Evolutionary conservation across 176 grass and related monocot species (phyloP).

Genomic region (Musa schizocarpa): DNA sequence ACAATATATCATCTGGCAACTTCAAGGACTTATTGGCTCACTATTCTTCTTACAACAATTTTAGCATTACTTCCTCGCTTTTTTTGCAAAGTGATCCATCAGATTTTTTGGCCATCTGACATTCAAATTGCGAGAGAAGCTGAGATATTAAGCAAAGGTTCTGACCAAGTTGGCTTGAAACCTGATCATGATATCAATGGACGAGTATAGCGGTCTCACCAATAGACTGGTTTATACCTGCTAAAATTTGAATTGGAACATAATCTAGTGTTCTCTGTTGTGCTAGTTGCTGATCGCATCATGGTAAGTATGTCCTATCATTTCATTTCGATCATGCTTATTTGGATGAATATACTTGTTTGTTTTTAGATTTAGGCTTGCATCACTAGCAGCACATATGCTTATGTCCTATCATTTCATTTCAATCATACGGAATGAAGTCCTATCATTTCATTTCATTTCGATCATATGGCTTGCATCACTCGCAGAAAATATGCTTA

Average conservation of each 20-base stretch:
- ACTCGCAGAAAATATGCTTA: no score
- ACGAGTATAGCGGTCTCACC: background rate
- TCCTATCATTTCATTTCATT: no score
- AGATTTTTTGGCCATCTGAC: constrained; percentile 98
- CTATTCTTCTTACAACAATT: constrained; percentile 83
- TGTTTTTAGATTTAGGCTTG: background rate
- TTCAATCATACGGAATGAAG: no score
- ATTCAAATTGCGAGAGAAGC: constrained; percentile 99
- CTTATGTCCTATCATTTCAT: no score
- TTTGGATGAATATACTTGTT: background rate
- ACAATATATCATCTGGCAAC: constrained; percentile 89
- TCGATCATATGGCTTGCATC: no score
- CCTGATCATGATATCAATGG: constrained; percentile 41
- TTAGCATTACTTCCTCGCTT: constrained; percentile 90
- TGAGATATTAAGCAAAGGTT: constrained; percentile 76
- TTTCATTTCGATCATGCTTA: background rate
- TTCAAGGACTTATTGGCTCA: constrained; percentile 85
- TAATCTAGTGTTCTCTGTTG: background rate
- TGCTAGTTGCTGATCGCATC: background rate
- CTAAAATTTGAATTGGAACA: constrained; percentile 1
- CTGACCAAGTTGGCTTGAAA: constrained; percentile 45
- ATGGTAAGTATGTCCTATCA: background rate
- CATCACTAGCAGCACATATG: background rate
- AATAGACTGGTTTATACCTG: background rate
- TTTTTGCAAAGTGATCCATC: constrained; percentile 83